These are phyloP conservation scores for Tillandsia fasciculata DNA, from an alignment of 176 grass and related monocot species.

Conservation along the genomic window DNA sequence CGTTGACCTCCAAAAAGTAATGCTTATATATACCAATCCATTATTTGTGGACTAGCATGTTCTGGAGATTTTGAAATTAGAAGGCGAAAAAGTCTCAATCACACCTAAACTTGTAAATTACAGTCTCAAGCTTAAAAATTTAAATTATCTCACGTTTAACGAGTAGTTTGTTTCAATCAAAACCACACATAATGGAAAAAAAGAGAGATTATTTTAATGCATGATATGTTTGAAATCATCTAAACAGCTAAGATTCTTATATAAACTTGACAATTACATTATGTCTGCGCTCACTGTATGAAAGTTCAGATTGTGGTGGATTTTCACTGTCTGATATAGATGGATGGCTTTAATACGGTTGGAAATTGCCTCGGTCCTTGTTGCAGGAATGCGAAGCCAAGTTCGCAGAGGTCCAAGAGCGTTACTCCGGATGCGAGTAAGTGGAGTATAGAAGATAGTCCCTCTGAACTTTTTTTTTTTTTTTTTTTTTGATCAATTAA, in stretches of 20 bases:
- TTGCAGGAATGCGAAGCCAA: conserved; percentile 78
- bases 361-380: conserved; percentile 7
- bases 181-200: too few species aligned
- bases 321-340: not conserved
- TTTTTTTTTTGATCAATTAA: not conserved
- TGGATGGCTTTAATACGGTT: conserved; percentile 1
- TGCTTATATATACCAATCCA: too few species aligned
- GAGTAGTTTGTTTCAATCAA: not conserved
- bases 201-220: not conserved
- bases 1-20: too few species aligned
- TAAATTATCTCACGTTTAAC: not conserved
- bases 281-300: not conserved
- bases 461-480: not conserved
- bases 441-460: conserved; percentile 2
- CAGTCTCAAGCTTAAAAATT: not conserved
- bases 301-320: not conserved
- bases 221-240: not conserved
- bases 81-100: too few species aligned
- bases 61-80: too few species aligned
- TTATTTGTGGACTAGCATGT: too few species aligned
- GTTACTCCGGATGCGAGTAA: conserved; percentile 76
- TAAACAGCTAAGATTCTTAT: too few species aligned
- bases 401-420: conserved; percentile 60
- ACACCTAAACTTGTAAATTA: not conserved
- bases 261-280: too few species aligned